Evolutionary conservation across 768 basidiomycete species (phyloP).

Genomic region (Hygrophorus pudorinus): DNA sequence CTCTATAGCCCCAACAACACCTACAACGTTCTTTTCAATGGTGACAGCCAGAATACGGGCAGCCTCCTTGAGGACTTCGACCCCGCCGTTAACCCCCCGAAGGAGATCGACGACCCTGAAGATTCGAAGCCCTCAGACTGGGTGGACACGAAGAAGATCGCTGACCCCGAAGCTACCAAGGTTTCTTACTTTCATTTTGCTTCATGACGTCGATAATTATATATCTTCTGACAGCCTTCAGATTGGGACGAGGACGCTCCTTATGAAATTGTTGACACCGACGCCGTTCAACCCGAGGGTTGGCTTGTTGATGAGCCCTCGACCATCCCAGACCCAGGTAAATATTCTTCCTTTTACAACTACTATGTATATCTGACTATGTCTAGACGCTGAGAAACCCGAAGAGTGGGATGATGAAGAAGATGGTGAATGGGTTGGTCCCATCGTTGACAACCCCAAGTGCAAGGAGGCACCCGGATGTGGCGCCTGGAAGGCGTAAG

Average conservation of each 20-base stretch:
- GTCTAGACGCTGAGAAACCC: slow-evolving; percentile 76
- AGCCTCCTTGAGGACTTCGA: slow-evolving; percentile 88
- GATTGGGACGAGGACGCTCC: slow-evolving; percentile 99
- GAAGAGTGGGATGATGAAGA: slow-evolving; percentile 99
- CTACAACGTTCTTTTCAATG: slow-evolving; percentile 86
- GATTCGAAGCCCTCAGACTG: slow-evolving; percentile 88
- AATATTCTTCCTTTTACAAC: slow-evolving; percentile 7
- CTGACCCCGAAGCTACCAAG: slow-evolving; percentile 79
- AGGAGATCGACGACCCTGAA: slow-evolving; percentile 88
- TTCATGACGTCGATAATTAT: not conserved
- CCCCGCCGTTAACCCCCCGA: slow-evolving; percentile 85
- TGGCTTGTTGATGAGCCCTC: slow-evolving; percentile 89
- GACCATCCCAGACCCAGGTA: slow-evolving; percentile 80
- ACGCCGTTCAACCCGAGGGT: slow-evolving; percentile 84
- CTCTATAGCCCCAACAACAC: slow-evolving; percentile 78
- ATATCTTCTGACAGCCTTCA: slow-evolving; percentile 45
- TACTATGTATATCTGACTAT: not conserved
- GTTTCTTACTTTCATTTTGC: slow-evolving; percentile 23
- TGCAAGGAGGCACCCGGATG: slow-evolving; percentile 89
- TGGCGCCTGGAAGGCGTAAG: slow-evolving; percentile 84
- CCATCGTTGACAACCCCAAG: slow-evolving; percentile 81
- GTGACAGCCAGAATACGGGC: slow-evolving; percentile 69
- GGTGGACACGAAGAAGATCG: slow-evolving; percentile 84
- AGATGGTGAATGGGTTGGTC: slow-evolving; percentile 97
- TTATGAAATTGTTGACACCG: slow-evolving; percentile 80